Base-by-base conservation (phyloP, 1,139 yeast genomes). In the Taphrina sp. region DNA sequence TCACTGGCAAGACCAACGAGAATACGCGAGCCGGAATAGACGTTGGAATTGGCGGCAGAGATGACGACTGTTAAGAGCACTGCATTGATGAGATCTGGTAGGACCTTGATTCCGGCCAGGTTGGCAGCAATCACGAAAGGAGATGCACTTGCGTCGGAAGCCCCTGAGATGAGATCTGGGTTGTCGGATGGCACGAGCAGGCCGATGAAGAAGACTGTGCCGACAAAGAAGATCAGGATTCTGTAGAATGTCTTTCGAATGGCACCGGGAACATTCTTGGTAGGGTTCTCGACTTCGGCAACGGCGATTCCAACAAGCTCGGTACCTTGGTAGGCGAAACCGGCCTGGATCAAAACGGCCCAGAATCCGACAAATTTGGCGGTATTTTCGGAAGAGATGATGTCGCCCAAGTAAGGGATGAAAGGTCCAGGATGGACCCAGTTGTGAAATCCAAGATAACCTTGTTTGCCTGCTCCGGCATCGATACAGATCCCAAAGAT, bases 361-460 rank as follows among this genome's bases (percentile, higher is more conserved):
- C 88, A 47, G 83, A 81, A 56, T 86, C 86, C 62, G 77, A 75
- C 65, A 82, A 81, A 1, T 86, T 87, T 58, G 72, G 64, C 36
- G 24, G 55, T 19, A 28, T 31, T 7, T 35, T 46, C 72, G 20
- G 42, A 59, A 7, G 10, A 7, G 7, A 26, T 12, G n/a, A n/a
- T n/a, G n/a, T n/a, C n/a, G 4, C 59, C 61, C 29, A 49, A 35
- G 73, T 73, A 61, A 85, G 88, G 81, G 79, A 73, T 66, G 58
- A 71, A 87, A 1, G 96, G 83, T 55, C 96, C 96, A 2, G 96
- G 96, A 66, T 89, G 73, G 70, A 90, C 81, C 96, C 96, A 90
- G 73, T 89, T 38, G 66, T 74, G 3, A 81, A 83, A 62, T 12
- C 66, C 66, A 22, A 62, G 72, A 47, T 72, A 72, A 16, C 89